Percentiles rank a stretch among this genome's conserved stretches.
Conservation (phyloP, 1,284 basidiomycete species). For the Xerocomus subilludens region DNA sequence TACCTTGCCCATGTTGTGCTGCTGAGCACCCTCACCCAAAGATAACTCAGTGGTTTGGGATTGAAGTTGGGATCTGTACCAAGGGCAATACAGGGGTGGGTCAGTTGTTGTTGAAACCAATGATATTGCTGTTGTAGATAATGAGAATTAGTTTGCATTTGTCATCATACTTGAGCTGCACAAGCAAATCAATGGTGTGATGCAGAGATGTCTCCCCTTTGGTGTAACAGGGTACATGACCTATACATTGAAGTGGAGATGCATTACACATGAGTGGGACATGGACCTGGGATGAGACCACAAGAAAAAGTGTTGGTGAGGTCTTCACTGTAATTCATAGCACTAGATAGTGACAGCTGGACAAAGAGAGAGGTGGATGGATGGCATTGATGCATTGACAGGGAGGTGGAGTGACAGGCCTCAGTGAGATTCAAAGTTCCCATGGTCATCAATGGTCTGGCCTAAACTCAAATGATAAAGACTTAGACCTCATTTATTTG, state of each 20-base stretch:
- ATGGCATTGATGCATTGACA: too few relatives aligned
- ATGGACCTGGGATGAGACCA: too few relatives aligned
- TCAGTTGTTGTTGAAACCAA: conserved; percentile 93
- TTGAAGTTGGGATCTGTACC: conserved; percentile 94
- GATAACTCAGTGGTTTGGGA: conserved; percentile 93
- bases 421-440: too few relatives aligned
- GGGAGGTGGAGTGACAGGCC: too few relatives aligned
- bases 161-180: conserved; percentile 96
- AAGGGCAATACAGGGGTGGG: conserved; percentile 92
- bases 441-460: too few relatives aligned
- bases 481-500: too few relatives aligned
- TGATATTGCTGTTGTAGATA: conserved; percentile 99
- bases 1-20: conserved; percentile 74
- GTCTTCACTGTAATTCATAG: conserved; percentile 80
- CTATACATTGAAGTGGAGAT: too few relatives aligned
- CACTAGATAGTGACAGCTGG: conserved; percentile 69
- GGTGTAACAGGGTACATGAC: conserved; percentile 98
- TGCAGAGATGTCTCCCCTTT: conserved; percentile 92
- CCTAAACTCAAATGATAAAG: too few relatives aligned
- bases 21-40: conserved; percentile 93
- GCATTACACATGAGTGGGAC: too few relatives aligned
- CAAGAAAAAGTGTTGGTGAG: conserved; percentile 62
- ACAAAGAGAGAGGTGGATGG: conserved; percentile 78
- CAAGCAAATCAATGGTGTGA: conserved; percentile 93
- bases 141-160: conserved; percentile 95